Evolutionary conservation across 2,329 filamentous ascomycete species (phyloP), one percentile per base, ranked within the genome.

Genomic region (Fusarium sulawesiense): DNA sequence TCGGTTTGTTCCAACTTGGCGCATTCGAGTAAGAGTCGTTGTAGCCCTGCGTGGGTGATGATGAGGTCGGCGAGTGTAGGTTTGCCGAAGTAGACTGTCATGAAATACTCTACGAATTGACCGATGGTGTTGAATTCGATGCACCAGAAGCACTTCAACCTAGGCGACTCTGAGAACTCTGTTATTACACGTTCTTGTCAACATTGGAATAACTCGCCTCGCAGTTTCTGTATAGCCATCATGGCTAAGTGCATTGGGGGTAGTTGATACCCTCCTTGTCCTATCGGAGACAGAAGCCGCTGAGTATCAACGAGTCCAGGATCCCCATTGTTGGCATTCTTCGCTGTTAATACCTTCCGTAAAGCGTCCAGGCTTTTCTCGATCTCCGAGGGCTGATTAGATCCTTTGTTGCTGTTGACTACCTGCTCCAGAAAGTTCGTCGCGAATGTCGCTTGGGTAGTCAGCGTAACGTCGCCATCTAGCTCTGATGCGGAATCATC

Each of bases 11-110:
- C 60, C 0, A 25, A 2, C 1, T 47, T 47, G 2, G 4, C 16
- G 2, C 57, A 63, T 13, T 63, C 60, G 3, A 55, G n/a, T 5
- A 62, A 10, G 0, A 63, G 41, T 5, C 60, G 44, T 7, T 37
- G n/a, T 10, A 63, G 32, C 0, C 60, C 60, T 12, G 29, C 41
- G 25, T 63, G 14, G 0, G 60, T 63, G 9, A 63, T n/a, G 0
- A 63, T 47, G 7, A 63, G 57, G 1, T 63, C 57, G 8, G 57
- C 60, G 4, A 63, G 32, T 7, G 57, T 63, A 2, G 57, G 57
- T 32, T 63, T 63, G 6, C 60, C 60, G 7, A 63, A 62, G 21
- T 63, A 63, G 6, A 63, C 60, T 3, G 60, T 63, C 60, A 63
- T 63, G 8, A 63, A 30, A 34, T 63, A 62, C n/a, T 63, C 60